Evolutionary conservation across 2,329 filamentous ascomycete species (phyloP).

Genomic region (Anthostomella pinea): DNA sequence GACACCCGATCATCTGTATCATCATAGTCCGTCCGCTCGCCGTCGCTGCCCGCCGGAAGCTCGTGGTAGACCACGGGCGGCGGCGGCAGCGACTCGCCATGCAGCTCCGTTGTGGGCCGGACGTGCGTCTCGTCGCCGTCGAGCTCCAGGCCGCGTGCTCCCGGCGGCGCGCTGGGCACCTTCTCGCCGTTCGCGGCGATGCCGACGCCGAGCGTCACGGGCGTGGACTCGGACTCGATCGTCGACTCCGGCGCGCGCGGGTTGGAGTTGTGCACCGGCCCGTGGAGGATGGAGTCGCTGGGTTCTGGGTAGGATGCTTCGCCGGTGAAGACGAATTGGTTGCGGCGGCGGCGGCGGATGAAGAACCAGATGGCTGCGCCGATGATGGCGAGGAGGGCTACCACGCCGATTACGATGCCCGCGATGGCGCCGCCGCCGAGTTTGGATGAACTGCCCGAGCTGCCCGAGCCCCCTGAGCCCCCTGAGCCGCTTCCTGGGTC

Average conservation of each 20-base stretch:
- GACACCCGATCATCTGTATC: slow-evolving; percentile 14
- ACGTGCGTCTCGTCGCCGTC: slow-evolving; percentile 17
- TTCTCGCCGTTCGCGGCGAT: background rate
- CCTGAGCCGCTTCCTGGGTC: background rate
- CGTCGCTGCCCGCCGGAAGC: slow-evolving; percentile 22
- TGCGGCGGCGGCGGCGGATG: slow-evolving; percentile 21
- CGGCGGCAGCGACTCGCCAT: slow-evolving; percentile 9
- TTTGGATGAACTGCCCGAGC: slow-evolving; percentile 1
- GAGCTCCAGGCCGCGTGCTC: slow-evolving; percentile 14
- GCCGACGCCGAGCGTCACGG: slow-evolving; percentile 3
- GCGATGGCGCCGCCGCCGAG: slow-evolving; percentile 23
- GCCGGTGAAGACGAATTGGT: slow-evolving; percentile 17
- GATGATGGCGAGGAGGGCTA: slow-evolving; percentile 11
- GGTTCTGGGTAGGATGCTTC: slow-evolving; percentile 19
- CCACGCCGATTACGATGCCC: slow-evolving; percentile 23
- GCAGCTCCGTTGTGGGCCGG: slow-evolving; percentile 15
- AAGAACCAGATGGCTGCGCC: slow-evolving; percentile 9
- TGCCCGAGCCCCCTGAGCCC: background rate
- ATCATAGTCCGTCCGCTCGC: slow-evolving; percentile 9
- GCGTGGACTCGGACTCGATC: too few relatives aligned
- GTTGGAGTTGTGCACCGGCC: slow-evolving; percentile 32
- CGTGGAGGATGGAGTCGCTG: slow-evolving; percentile 26
- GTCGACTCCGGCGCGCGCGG: too few relatives aligned
- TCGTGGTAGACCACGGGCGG: slow-evolving; percentile 24
- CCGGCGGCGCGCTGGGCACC: too few relatives aligned